Evolutionary conservation across 192 early-diverging fungal species (phyloP).

Genomic region (Spizellomyces punctatus): DNA sequence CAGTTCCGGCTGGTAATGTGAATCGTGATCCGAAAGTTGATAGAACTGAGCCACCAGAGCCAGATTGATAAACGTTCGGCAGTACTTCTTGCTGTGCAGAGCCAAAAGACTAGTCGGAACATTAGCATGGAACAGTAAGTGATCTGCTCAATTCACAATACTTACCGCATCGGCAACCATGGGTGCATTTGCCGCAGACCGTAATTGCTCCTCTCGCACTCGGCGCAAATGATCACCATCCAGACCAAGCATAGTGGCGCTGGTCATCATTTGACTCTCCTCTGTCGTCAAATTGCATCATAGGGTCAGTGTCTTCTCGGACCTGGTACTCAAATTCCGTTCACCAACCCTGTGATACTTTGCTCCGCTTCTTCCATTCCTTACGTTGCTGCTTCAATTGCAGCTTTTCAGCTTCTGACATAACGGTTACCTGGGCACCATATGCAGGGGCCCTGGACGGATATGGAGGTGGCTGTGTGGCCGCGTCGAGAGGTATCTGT

Average conservation of each 20-base stretch:
- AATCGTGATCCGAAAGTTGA: conserved; percentile 79
- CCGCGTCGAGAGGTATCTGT: conserved; percentile 18
- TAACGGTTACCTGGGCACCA: conserved; percentile 68
- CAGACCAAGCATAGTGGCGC: conserved; percentile 68
- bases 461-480: conserved; percentile 20
- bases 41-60: conserved; percentile 65
- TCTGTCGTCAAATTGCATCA: neutral
- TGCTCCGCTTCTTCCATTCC: conserved; percentile 62
- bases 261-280: conserved; percentile 56
- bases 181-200: conserved; percentile 37
- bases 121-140: too few relatives aligned
- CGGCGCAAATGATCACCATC: conserved; percentile 60
- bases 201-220: conserved; percentile 66
- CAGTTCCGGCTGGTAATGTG: conserved; percentile 76
- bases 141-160: neutral
- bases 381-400: conserved; percentile 65
- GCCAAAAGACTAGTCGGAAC: conserved; percentile 5
- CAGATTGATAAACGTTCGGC: conserved; percentile 85
- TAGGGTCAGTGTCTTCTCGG: conserved; percentile 7
- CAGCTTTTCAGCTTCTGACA: conserved; percentile 62
- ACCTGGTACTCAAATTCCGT: neutral
- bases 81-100: conserved; percentile 46
- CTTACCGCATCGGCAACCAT: neutral
- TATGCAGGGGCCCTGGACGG: conserved; percentile 37
- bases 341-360: neutral